Evolutionary conservation across 768 basidiomycete genomes (phyloP).

Genomic region (Trametes sanguinea): DNA sequence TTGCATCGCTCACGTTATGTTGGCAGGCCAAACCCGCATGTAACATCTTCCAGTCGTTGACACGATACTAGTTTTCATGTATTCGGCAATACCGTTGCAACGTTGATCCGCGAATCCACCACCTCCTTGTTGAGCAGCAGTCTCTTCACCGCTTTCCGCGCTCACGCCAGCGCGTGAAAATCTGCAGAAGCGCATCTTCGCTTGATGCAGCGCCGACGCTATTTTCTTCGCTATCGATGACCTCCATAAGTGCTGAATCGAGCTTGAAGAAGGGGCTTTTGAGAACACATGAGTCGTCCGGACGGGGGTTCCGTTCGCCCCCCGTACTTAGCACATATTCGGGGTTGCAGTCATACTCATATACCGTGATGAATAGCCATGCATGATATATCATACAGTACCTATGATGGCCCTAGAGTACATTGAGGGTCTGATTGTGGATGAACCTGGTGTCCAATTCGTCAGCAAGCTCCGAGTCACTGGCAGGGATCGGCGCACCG

Average conservation of each 20-base stretch:
- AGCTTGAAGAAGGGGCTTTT: conserved; percentile 44
- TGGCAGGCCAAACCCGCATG: no score
- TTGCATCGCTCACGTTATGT: no score
- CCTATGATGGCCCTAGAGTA: conserved; percentile 14
- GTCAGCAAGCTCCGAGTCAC: neutral
- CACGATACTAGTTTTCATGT: neutral
- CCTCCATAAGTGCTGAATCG: conserved; percentile 44
- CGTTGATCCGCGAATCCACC: neutral
- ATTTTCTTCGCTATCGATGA: conserved; percentile 42
- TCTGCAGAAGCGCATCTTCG: conserved; percentile 39
- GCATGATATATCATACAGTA: no score
- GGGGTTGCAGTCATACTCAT: no score
- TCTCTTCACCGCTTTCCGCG: conserved; percentile 36
- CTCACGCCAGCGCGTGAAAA: conserved; percentile 47
- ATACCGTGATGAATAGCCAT: no score
- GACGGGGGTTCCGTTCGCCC: conserved; percentile 18
- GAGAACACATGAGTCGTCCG: conserved; percentile 51
- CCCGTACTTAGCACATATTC: conserved; percentile 29
- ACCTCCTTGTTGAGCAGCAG: no score
- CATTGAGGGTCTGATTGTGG: conserved; percentile 48
- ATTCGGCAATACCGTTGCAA: no score
- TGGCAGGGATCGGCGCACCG: neutral
- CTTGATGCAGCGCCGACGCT: conserved; percentile 38
- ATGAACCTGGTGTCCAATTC: conserved; percentile 41
- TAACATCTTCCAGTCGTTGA: no score